Percentiles rank a stretch among this genome's conserved stretches.
These are phyloP conservation scores for Yamadazyma triangularis DNA, from an alignment of 1,139 yeast species.

Conservation along the genomic window DNA sequence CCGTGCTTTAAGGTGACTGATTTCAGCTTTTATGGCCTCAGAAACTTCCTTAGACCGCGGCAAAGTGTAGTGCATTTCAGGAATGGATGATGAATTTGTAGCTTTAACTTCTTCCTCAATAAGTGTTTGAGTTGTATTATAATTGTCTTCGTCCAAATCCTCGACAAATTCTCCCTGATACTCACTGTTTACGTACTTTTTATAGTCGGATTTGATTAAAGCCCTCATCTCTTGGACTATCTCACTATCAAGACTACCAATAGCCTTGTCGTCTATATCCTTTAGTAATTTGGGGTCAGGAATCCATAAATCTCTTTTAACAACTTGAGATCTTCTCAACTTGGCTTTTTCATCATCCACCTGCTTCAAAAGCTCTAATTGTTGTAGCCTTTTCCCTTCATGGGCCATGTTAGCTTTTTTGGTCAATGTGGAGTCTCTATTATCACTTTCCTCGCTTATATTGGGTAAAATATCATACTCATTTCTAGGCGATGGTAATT, in stretches of 20 bases:
- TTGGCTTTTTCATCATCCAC: constrained; percentile 26
- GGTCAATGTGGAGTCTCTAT: constrained; percentile 15
- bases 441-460: constrained; percentile 18
- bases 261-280: constrained; percentile 14
- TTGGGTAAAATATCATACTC: constrained; percentile 23
- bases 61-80: neutral
- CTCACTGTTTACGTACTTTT: constrained; percentile 23
- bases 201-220: constrained; percentile 47
- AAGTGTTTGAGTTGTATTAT: constrained; percentile 21
- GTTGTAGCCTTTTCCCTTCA: constrained; percentile 15
- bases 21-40: no score
- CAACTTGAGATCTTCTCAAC: constrained; percentile 43
- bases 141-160: constrained; percentile 38
- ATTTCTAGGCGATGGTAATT: constrained; percentile 28
- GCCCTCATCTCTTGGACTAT: constrained; percentile 36
- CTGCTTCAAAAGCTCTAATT: constrained; percentile 21
- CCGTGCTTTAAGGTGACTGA: no score
- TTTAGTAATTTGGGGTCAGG: constrained; percentile 31
- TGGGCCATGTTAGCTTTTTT: constrained; percentile 15
- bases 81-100: neutral
- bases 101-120: constrained; percentile 22
- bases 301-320: constrained; percentile 47
- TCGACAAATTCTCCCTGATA: constrained; percentile 21
- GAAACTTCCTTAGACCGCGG: neutral
- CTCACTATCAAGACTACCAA: no score